Evolutionary conservation across 257 asterid species (phyloP).

Genomic region (Przewalskia tangutica): DNA sequence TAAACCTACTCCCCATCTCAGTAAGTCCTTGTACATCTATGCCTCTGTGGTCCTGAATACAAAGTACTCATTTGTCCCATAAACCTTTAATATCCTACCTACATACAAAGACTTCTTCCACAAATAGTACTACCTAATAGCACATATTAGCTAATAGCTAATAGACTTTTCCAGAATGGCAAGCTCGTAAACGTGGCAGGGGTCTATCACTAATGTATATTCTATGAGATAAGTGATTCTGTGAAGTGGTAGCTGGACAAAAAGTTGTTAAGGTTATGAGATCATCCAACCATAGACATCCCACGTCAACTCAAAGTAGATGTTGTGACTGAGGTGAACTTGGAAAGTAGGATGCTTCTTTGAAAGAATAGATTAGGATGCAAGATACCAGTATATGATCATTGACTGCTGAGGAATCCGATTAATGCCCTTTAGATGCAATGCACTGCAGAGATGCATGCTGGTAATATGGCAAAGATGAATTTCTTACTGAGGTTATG

Average conservation of each 20-base stretch:
- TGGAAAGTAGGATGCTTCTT: not conserved
- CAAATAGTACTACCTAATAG: not conserved
- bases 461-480: not conserved
- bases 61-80: not conserved
- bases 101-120: not conserved
- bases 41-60: not conserved
- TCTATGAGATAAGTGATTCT: not conserved
- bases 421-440: not conserved
- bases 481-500: not conserved
- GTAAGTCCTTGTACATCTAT: not conserved
- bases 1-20: not conserved
- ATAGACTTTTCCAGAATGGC: not conserved
- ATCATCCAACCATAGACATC: not conserved
- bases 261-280: not conserved
- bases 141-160: not conserved
- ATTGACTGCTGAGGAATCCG: not conserved
- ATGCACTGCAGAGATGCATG: not conserved
- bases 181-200: not conserved
- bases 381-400: not conserved
- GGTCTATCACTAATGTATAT: not conserved
- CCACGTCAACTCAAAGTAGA: not conserved
- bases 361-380: not conserved
- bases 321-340: not conserved
- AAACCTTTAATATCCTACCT: not conserved
- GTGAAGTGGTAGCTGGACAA: not conserved